Evolutionary conservation across 306 rosid genomes (phyloP), one percentile per base, ranked within the genome.

Genomic region (Calophaca sinica): DNA sequence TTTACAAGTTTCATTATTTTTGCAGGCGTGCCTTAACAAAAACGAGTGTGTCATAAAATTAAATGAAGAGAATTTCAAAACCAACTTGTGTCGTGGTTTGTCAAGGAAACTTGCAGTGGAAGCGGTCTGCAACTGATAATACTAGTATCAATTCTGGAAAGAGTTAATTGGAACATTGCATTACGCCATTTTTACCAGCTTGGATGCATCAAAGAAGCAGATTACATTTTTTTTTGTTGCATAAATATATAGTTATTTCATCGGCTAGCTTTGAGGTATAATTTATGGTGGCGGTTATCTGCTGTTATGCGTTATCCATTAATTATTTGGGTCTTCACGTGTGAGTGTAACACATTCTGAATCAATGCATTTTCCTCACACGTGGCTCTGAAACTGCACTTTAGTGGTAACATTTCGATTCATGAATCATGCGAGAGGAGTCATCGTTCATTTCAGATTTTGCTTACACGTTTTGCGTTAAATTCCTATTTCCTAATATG

Each of bases 21-120:
- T 87, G 89, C 89, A 89, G 94, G 83, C 81, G 6, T 85, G 97
- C 80, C 82, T 91, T 42, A 84, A 88, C 73, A 85, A 90, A 81
- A 87, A 79, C 13, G 82, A 87, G 9, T 88, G 96, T 80, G 83
- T 74, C 60, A 49, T 91, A 70, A 85, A 84, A 74, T 31, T 89
- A 79, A 80, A 57, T 49, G 88, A 80, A 74, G 89, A 86, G 71
- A 87, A 81, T 45, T 91, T 89, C 83, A 76, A 79, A 6, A 78
- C 31, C 74, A 77, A 76, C 80, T 55, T 81, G 81, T 89, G 96
- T 64, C 60, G 79, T 20, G 76, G 72, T 49, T 79, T 70, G 61
- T 70, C 85, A 2, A 86, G 83, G 89, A 94, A 87, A 85, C 92
- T 91, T 75, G 98, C 96, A 4, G 93, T 88, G 52, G 93, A 94